Conservation (phyloP, 75 land plant species). For the Adiantum capillusveneris region DNA sequence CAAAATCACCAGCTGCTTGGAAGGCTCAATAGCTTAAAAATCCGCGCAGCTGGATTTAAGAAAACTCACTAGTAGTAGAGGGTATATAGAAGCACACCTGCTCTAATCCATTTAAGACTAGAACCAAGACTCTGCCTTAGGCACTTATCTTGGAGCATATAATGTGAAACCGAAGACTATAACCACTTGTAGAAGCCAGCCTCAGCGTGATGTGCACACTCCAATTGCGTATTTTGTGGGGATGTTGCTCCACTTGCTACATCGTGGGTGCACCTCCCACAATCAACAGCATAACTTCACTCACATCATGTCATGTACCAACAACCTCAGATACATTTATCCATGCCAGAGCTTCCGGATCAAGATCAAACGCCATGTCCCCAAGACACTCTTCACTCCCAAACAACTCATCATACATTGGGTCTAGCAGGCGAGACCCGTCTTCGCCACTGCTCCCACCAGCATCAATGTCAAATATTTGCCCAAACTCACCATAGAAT, state of each 20-base stretch:
- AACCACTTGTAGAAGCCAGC: no score
- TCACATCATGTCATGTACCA: neutral
- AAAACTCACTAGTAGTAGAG: no score
- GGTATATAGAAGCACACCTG: no score
- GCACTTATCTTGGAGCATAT: no score
- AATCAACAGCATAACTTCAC: no score
- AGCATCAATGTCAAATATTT: neutral
- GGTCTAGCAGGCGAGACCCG: neutral
- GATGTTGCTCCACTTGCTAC: no score
- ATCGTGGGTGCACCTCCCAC: no score
- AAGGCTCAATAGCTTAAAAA: slow-evolving; percentile 7
- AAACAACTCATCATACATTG: neutral
- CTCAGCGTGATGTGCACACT: no score
- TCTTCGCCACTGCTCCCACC: neutral
- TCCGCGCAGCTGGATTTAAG: neutral
- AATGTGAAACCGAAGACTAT: no score
- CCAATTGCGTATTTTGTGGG: no score
- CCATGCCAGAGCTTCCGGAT: neutral
- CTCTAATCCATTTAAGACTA: no score
- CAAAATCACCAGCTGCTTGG: slow-evolving; percentile 7
- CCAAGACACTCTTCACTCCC: neutral
- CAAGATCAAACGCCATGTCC: slow-evolving; percentile 2
- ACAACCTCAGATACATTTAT: neutral
- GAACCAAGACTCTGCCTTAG: no score
- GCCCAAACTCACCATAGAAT: slow-evolving; percentile 1